phyloP scores from a whole-genome alignment of 2,329 filamentous ascomycete genomes.

The Aspergillus brunneoviolaceus region DNA sequence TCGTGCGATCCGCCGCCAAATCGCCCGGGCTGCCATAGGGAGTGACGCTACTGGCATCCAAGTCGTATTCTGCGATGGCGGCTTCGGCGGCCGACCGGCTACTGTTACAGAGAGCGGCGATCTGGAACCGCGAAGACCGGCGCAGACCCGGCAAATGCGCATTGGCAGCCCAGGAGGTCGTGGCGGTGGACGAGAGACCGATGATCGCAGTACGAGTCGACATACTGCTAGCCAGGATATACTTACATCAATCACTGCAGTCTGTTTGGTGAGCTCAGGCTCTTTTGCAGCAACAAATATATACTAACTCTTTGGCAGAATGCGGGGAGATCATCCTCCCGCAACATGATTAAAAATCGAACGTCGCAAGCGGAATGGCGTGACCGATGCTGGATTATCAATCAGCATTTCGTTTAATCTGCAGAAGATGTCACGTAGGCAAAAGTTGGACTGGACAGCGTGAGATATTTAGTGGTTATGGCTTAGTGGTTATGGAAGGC shows the following conservation, averaged over 20 bases:
- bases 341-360: background rate
- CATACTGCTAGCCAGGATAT: background rate
- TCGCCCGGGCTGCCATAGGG: constrained; percentile 47
- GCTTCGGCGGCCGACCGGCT: constrained; percentile 9
- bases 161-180: constrained; percentile 10
- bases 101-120: constrained; percentile 15
- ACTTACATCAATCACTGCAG: no score
- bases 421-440: no score
- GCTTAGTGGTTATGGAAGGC: no score
- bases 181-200: constrained; percentile 7
- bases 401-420: background rate
- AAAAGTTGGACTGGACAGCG: no score
- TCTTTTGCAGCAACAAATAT: background rate
- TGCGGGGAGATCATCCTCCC: background rate
- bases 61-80: constrained; percentile 36
- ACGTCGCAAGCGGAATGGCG: background rate
- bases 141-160: constrained; percentile 14
- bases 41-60: constrained; percentile 41
- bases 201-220: constrained; percentile 14
- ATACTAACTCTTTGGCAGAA: background rate
- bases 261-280: background rate
- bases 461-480: no score
- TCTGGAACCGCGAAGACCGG: constrained; percentile 5
- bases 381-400: background rate
- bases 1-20: constrained; percentile 50